Evolutionary conservation across 805 yeast genomes (phyloP).

Genomic region (Suhomyces kilbournensis): DNA sequence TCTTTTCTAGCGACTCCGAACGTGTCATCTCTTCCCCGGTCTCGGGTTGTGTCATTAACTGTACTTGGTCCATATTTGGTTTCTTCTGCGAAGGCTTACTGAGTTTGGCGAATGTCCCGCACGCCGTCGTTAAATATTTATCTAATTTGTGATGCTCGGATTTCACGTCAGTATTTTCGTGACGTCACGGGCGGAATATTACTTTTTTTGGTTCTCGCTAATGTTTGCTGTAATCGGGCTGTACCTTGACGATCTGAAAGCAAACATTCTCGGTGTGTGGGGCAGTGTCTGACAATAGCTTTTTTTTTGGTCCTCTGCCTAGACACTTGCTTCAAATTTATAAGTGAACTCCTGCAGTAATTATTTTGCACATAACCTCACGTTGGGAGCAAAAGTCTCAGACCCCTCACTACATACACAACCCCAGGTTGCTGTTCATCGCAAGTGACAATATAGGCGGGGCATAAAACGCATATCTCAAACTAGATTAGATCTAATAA

Average conservation of each 20-base stretch:
- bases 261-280: background rate
- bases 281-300: background rate
- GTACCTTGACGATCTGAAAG: background rate
- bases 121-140: background rate
- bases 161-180: background rate
- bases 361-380: background rate
- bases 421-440: background rate
- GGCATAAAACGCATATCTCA: background rate
- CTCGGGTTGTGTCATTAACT: constrained; percentile 27
- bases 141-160: background rate
- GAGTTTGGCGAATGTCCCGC: background rate
- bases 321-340: background rate
- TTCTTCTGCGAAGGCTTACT: background rate
- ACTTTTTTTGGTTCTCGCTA: background rate
- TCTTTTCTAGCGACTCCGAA: constrained; percentile 9
- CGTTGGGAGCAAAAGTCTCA: background rate
- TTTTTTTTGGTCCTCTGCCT: background rate
- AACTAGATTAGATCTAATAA: background rate
- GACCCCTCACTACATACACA: background rate
- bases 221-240: background rate
- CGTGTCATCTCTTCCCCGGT: constrained; percentile 6
- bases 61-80: constrained; percentile 17
- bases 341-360: background rate
- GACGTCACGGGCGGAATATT: background rate
- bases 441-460: background rate